Evolutionary conservation across 2,329 filamentous ascomycete species (phyloP).

Genomic region (Stagonosporopsis chrysanthemi): DNA sequence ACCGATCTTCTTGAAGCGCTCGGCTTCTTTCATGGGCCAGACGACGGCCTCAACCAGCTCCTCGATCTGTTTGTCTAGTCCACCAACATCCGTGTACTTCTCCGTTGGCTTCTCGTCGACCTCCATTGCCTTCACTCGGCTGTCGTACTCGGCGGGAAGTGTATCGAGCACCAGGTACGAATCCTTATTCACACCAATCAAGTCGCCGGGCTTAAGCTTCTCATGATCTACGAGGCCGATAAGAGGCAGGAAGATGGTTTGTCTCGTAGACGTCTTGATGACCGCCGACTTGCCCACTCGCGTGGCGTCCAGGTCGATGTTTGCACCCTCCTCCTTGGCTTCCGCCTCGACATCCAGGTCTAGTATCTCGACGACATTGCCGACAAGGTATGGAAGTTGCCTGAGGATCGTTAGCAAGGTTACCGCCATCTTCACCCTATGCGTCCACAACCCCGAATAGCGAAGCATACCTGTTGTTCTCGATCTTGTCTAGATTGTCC

Average conservation of each 20-base stretch:
- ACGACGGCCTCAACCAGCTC: slow-evolving; percentile 98
- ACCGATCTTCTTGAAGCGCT: slow-evolving; percentile 99
- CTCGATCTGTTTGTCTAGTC: slow-evolving; percentile 98
- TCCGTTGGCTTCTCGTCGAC: slow-evolving; percentile 99
- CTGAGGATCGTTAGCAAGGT: slow-evolving; percentile 56
- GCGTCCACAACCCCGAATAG: background rate
- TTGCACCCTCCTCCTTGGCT: slow-evolving; percentile 95
- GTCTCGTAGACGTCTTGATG: slow-evolving; percentile 98
- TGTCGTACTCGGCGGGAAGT: slow-evolving; percentile 96
- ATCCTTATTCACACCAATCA: slow-evolving; percentile 99
- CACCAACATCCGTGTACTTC: slow-evolving; percentile 98
- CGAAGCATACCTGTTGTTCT: slow-evolving; percentile 84
- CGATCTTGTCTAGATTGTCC: slow-evolving; percentile 98
- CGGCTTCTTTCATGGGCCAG: slow-evolving; percentile 99
- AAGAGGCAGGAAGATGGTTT: slow-evolving; percentile 97
- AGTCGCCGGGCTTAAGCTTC: slow-evolving; percentile 90
- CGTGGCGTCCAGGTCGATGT: slow-evolving; percentile 97
- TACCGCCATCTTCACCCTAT: background rate
- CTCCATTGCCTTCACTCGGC: slow-evolving; percentile 99
- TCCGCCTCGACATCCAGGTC: slow-evolving; percentile 96
- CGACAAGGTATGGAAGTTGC: slow-evolving; percentile 97
- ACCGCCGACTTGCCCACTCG: slow-evolving; percentile 97
- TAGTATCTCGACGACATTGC: slow-evolving; percentile 96
- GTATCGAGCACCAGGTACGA: slow-evolving; percentile 98
- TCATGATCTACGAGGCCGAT: slow-evolving; percentile 97